These are phyloP conservation scores for Mycena crocata DNA, from an alignment of 768 basidiomycete species.

Conservation along the genomic window DNA sequence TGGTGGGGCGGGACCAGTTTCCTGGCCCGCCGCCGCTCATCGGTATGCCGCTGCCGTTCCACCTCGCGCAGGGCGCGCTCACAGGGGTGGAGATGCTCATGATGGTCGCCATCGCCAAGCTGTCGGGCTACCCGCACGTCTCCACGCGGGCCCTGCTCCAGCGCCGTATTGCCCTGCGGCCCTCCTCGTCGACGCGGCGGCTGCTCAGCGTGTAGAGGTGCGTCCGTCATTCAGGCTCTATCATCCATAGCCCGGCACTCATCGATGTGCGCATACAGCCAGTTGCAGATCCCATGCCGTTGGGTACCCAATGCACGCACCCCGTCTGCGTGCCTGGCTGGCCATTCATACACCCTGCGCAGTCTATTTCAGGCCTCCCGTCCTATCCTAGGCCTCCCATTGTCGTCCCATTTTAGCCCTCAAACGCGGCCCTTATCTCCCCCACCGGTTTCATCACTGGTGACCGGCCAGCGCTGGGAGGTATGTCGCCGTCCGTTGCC, in stretches of 20 bases:
- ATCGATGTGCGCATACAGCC: not conserved
- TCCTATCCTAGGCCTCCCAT: too few relatives aligned
- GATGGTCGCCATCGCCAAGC: constrained; percentile 16
- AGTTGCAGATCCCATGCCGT: too few relatives aligned
- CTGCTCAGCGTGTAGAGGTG: not conserved
- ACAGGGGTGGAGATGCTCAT: constrained; percentile 17
- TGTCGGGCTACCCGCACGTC: constrained; percentile 9
- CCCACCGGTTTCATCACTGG: too few relatives aligned
- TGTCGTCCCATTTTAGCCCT: too few relatives aligned
- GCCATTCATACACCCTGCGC: too few relatives aligned
- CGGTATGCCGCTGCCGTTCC: constrained; percentile 17
- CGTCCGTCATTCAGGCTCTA: not conserved
- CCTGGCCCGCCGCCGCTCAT: constrained; percentile 29
- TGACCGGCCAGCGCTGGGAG: too few relatives aligned
- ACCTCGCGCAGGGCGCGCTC: constrained; percentile 14
- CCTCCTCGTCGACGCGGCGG: not conserved
- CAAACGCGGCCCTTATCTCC: too few relatives aligned
- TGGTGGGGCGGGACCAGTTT: constrained; percentile 19
- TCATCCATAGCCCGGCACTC: not conserved
- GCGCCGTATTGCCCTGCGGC: constrained; percentile 14
- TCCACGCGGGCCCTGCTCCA: constrained; percentile 1
- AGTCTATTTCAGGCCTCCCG: too few relatives aligned
- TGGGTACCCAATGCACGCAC: too few relatives aligned
- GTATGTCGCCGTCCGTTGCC: too few relatives aligned
- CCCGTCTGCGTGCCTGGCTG: too few relatives aligned